Evolutionary conservation across 495 filamentous ascomycete genomes (phyloP).

Genomic region (Penicillium manginii): DNA sequence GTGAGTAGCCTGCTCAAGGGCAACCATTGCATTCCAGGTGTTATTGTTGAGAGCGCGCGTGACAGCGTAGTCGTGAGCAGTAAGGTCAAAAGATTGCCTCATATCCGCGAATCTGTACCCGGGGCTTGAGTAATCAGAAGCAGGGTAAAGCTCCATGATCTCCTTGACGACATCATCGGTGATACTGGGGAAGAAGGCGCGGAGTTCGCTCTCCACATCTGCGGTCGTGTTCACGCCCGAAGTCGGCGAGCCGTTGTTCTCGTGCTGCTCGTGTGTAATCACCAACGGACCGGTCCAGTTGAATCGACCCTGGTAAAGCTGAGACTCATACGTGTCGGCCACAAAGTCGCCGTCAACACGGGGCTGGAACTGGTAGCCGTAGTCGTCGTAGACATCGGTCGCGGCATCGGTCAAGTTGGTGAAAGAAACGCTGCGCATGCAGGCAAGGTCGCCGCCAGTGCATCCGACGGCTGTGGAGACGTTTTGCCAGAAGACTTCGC

Average conservation of each 20-base stretch:
- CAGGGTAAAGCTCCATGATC: conserved; percentile 32
- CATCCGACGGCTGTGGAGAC: conserved; percentile 39
- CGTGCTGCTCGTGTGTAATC: conserved; percentile 37
- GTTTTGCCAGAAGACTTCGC: conserved; percentile 36
- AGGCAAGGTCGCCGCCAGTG: conserved; percentile 26
- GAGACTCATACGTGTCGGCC: conserved; percentile 40
- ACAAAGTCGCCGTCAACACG: conserved; percentile 42
- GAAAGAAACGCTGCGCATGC: conserved; percentile 26
- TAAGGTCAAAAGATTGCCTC: conserved; percentile 39
- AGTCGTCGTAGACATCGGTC: conserved; percentile 17
- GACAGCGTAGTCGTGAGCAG: conserved; percentile 34
- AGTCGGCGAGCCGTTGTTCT: conserved; percentile 32
- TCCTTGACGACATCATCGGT: conserved; percentile 33
- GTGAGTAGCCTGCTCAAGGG: conserved; percentile 32
- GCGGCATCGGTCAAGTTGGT: conserved; percentile 29
- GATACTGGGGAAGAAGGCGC: conserved; percentile 38
- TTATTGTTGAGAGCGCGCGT: conserved; percentile 36
- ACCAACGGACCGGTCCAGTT: conserved; percentile 40
- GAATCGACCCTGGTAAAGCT: conserved; percentile 42
- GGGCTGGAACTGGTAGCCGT: conserved; percentile 41
- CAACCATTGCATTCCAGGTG: conserved; percentile 38
- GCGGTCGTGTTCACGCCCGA: conserved; percentile 34
- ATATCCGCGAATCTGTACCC: conserved; percentile 38
- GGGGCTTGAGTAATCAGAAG: conserved; percentile 34
- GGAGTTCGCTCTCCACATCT: conserved; percentile 32